Conservation (phyloP, 345 rosid species). For the Pelargonium nanum region DNA sequence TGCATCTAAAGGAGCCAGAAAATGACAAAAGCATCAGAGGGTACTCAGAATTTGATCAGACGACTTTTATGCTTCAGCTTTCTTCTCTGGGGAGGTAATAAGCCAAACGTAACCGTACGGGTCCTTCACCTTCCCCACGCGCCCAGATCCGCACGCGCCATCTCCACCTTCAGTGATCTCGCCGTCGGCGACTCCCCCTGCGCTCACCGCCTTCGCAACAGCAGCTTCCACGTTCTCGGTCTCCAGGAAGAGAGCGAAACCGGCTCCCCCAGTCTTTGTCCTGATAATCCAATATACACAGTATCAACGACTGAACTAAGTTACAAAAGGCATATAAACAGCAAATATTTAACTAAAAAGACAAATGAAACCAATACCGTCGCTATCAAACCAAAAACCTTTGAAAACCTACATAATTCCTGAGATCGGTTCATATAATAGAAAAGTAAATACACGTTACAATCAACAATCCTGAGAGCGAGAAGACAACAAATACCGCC, state of each 20-base stretch:
- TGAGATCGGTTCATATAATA: too few species aligned
- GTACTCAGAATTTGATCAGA: slow-evolving; percentile 15
- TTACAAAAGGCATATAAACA: too few species aligned
- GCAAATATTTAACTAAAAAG: too few species aligned
- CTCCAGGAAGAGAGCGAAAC: slow-evolving; percentile 36
- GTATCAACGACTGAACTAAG: too few species aligned
- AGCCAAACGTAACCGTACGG: slow-evolving; percentile 74
- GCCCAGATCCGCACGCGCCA: slow-evolving; percentile 37
- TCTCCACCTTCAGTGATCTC: slow-evolving; percentile 33
- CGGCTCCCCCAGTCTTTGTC: slow-evolving; percentile 21
- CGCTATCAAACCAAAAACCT: too few species aligned
- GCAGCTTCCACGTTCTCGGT: slow-evolving; percentile 62
- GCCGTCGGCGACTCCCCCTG: slow-evolving; percentile 52
- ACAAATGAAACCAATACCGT: too few species aligned
- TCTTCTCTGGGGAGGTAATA: slow-evolving; percentile 37
- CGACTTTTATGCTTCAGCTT: slow-evolving; percentile 40
- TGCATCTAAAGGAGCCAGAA: too few species aligned
- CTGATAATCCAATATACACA: slow-evolving; percentile 1
- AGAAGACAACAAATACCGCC: too few species aligned
- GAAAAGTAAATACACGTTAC: too few species aligned
- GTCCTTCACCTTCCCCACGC: slow-evolving; percentile 61
- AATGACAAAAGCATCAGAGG: background rate
- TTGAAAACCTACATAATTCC: too few species aligned
- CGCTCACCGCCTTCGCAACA: slow-evolving; percentile 49
- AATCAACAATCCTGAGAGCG: too few species aligned